Evolutionary conservation across 441 rosid species (phyloP).

Genomic region (Pelargonium myrrhifolium): DNA sequence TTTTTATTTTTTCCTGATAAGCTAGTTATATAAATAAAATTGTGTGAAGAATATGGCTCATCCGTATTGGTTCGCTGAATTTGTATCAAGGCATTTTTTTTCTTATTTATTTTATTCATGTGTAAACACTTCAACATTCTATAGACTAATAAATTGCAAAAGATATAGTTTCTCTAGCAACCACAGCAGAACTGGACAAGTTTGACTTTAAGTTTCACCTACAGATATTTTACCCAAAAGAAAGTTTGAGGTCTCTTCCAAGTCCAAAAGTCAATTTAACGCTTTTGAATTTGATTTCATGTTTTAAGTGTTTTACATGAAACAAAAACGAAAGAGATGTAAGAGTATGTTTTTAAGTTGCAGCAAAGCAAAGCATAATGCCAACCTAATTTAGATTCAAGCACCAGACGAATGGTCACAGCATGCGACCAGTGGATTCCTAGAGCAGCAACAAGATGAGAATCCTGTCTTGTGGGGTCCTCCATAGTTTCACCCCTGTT

Average conservation of each 20-base stretch:
- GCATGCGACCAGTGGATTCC: constrained; percentile 94
- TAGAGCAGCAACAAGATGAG: constrained; percentile 72
- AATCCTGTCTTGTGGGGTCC: constrained; percentile 36
- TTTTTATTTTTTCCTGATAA: neutral
- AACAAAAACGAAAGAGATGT: neutral
- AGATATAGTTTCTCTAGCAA: too few species aligned
- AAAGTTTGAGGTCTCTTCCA: too few species aligned
- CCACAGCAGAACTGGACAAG: too few species aligned
- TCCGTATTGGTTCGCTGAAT: too few species aligned
- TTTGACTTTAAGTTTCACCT: too few species aligned
- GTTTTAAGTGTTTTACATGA: neutral
- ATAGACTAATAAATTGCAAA: neutral
- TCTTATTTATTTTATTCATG: too few species aligned
- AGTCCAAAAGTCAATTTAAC: neutral
- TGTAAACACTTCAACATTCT: neutral
- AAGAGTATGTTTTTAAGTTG: neutral
- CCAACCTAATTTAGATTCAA: constrained; percentile 70
- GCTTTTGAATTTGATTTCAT: neutral
- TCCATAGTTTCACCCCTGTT: constrained; percentile 25
- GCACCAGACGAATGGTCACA: constrained; percentile 65
- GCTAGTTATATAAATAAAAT: neutral
- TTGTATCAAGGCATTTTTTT: too few species aligned
- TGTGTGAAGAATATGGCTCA: neutral
- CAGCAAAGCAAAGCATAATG: constrained; percentile 10
- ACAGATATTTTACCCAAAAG: too few species aligned